Conservation (phyloP, 1,284 basidiomycete species). For the Ustilago curta region DNA sequence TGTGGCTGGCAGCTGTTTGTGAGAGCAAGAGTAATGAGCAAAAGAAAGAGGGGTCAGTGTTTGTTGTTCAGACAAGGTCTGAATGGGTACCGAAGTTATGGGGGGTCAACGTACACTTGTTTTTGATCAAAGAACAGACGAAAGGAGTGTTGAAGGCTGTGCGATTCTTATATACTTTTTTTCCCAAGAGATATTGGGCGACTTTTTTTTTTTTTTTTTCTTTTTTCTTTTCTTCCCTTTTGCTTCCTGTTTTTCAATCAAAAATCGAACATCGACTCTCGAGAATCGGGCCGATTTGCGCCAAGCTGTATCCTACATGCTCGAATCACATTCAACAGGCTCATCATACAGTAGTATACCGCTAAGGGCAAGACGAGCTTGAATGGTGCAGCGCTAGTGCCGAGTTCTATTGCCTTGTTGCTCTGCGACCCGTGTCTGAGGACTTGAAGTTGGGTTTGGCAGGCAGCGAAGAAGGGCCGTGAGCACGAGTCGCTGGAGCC, state of each 20-base stretch:
- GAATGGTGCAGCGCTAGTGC: too few relatives aligned
- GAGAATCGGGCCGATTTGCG: not conserved
- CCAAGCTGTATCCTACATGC: too few relatives aligned
- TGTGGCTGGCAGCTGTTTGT: slow-evolving; percentile 63
- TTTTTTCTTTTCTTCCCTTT: not conserved
- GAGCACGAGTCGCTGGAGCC: not conserved
- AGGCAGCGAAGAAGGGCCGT: slow-evolving; percentile 17
- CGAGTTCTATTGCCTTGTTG: too few relatives aligned
- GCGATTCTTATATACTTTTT: slow-evolving; percentile 29
- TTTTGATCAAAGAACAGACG: slow-evolving; percentile 61
- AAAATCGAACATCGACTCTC: slow-evolving; percentile 9
- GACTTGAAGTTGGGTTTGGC: slow-evolving; percentile 24
- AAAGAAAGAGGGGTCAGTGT: slow-evolving; percentile 1
- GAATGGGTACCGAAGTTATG: not conserved
- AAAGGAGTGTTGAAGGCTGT: not conserved
- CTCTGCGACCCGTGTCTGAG: too few relatives aligned
- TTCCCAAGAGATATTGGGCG: not conserved
- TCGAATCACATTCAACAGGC: too few relatives aligned
- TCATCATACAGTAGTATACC: too few relatives aligned
- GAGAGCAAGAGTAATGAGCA: not conserved
- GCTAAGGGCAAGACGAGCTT: too few relatives aligned
- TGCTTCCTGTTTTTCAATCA: not conserved
- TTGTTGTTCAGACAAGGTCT: not conserved
- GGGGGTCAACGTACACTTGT: slow-evolving; percentile 59
- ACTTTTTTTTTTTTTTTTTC: slow-evolving; percentile 1